These are phyloP conservation scores for Globisporangium nodosum DNA, from an alignment of 352 stramenopile species.

Conservation along the genomic window DNA sequence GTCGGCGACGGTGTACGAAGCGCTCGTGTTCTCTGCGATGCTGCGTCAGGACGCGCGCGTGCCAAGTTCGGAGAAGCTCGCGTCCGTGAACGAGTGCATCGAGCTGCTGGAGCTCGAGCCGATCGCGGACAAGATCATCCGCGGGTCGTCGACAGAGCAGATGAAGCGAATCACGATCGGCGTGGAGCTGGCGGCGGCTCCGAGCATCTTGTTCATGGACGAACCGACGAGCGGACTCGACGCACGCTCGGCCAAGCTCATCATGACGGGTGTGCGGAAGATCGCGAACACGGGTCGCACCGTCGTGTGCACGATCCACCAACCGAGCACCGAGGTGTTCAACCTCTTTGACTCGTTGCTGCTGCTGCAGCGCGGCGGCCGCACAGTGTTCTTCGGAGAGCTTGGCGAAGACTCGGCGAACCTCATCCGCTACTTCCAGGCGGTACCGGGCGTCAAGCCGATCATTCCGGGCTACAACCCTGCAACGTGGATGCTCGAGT, in stretches of 20 bases:
- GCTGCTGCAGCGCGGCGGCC: constrained; percentile 57
- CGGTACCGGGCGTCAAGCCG: constrained; percentile 22
- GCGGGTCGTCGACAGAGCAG: constrained; percentile 46
- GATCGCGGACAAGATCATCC: constrained; percentile 55
- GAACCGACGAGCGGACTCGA: constrained; percentile 88
- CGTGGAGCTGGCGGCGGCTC: constrained; percentile 86
- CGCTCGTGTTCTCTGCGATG: constrained; percentile 87
- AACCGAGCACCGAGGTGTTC: constrained; percentile 87
- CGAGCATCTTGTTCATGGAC: constrained; percentile 86
- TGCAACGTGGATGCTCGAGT: constrained; percentile 17
- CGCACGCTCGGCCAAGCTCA: constrained; percentile 74
- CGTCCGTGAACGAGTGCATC: constrained; percentile 51
- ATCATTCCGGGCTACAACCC: constrained; percentile 64
- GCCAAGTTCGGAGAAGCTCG: constrained; percentile 27
- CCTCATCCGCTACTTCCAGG: constrained; percentile 53
- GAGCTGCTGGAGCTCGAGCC: constrained; percentile 37
- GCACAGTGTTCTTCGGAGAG: constrained; percentile 52
- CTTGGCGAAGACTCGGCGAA: constrained; percentile 34
- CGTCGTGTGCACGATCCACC: constrained; percentile 91
- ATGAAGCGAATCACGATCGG: constrained; percentile 76
- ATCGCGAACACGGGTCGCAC: constrained; percentile 69
- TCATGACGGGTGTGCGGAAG: constrained; percentile 87
- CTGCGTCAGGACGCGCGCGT: constrained; percentile 47
- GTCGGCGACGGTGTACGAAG: constrained; percentile 86
- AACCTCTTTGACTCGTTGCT: constrained; percentile 85